Base-by-base conservation (phyloP, 305 asterid species). In the Ilex paraguariensis region DNA sequence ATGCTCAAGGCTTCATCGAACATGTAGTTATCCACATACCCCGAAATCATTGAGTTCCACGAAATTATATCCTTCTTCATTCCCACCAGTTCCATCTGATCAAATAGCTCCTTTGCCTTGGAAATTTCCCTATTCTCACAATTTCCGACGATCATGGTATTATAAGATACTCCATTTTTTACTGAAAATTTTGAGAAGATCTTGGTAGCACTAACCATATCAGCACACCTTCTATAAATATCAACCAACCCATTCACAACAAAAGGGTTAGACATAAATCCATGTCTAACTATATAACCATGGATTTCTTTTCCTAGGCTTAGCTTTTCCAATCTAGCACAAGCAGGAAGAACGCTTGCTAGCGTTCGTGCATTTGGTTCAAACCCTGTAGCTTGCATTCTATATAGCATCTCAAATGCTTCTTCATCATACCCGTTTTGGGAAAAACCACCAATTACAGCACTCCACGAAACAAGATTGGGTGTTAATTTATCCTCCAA, bases 21-120 rank as follows among this genome's bases (percentile, higher is more conserved):
- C 87, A 72, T 79, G 62, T 36, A 69, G 66, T 82, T 87, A 70
- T 84, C 80, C 21, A 72, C 86, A 16, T 77, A 87, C 17, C 97
- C 96, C 16, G 97, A 79, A 64, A 90, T 82, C 95, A 90, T 79
- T 0, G 95, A 80, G 75, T 87, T 90, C 96, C 95, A 90, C 0
- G 95, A 77, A 64, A 85, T 78, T 78, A 86, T 61, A 55, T 70
- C 87, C 67, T 70, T 77, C 36, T 65, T 49, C 59, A 68, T 76
- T 30, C 83, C 87, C 52, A 81, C 88, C 16, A 33, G 17, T 57
- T 75, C 84, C 96, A 90, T 82, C 68, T 56, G 67, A 74, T 77
- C 66, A 50, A 90, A 85, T 58, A 85, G 80, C 69, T 84, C 85
- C 68, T 77, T 78, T 13, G 91, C 96, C 62, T 68, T 84, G 2